A percentile compares a stretch with the other conserved stretches of the same genome.
Evolutionary conservation across 805 yeast genomes (phyloP).

Genomic region (Wickerhamomyces subpelliculosus): DNA sequence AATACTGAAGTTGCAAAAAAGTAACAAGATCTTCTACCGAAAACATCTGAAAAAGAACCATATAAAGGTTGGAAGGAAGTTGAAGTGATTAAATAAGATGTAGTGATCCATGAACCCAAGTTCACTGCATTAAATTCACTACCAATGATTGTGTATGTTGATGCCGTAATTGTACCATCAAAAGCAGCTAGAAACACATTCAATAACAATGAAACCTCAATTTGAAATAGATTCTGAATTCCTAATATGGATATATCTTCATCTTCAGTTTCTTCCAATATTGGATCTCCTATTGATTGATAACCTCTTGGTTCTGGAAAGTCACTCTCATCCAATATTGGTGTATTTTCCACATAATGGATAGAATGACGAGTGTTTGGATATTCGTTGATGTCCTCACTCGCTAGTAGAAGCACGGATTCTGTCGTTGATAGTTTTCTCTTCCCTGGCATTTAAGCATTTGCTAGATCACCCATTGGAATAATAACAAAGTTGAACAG

Average conservation of each 20-base stretch:
- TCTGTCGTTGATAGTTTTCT: too few species aligned
- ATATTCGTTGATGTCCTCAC: too few species aligned
- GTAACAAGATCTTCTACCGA: slow-evolving; percentile 30
- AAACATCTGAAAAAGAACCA: slow-evolving; percentile 32
- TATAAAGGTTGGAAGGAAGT: slow-evolving; percentile 37
- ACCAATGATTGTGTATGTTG: slow-evolving; percentile 41
- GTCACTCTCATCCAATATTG: too few species aligned
- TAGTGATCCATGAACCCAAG: slow-evolving; percentile 35
- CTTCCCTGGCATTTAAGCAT: too few species aligned
- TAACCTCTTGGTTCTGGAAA: too few species aligned
- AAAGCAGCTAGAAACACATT: slow-evolving; percentile 40
- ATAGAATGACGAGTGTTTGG: too few species aligned
- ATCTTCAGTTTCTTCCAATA: slow-evolving; percentile 3
- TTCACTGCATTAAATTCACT: slow-evolving; percentile 30
- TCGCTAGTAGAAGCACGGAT: too few species aligned
- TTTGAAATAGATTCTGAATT: slow-evolving; percentile 22
- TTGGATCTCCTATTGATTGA: not conserved
- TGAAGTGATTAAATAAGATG: slow-evolving; percentile 33
- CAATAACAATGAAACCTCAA: slow-evolving; percentile 26
- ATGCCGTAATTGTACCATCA: slow-evolving; percentile 42
- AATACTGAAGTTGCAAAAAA: slow-evolving; percentile 29
- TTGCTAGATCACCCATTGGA: too few species aligned
- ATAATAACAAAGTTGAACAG: too few species aligned
- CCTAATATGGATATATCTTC: slow-evolving; percentile 9
- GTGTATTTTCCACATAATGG: too few species aligned